These are phyloP conservation scores for Magnolia sinica DNA, from an alignment of 164 flowering plant genomes.

Conservation along the genomic window DNA sequence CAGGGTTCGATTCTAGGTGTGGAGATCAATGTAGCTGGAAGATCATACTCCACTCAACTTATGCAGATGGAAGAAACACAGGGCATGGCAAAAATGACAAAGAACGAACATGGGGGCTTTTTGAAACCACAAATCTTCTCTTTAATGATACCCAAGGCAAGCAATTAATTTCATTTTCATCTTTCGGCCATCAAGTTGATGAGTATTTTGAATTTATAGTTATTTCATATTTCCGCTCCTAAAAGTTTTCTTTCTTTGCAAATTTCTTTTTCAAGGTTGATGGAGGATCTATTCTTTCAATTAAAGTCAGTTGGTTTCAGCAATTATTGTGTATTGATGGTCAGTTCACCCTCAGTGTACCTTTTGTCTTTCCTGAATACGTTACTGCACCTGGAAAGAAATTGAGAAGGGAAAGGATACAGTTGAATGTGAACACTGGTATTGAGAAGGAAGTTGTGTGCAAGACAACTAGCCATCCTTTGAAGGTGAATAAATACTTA, in stretches of 20 bases:
- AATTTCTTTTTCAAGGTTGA: slow-evolving; percentile 49
- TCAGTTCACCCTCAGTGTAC: slow-evolving; percentile 55
- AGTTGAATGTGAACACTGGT: slow-evolving; percentile 62
- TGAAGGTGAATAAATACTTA: slow-evolving; percentile 47
- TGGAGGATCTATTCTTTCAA: slow-evolving; percentile 75
- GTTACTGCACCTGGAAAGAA: slow-evolving; percentile 70
- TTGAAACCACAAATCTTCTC: slow-evolving; percentile 66
- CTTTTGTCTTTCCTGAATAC: slow-evolving; percentile 74
- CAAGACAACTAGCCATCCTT: slow-evolving; percentile 68
- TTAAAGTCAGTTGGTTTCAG: slow-evolving; percentile 76
- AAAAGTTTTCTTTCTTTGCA: not conserved
- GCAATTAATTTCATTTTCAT: not conserved
- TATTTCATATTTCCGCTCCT: slow-evolving; percentile 1
- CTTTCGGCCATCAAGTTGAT: not conserved
- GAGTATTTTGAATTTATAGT: not conserved
- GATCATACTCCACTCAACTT: slow-evolving; percentile 51
- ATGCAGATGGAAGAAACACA: slow-evolving; percentile 34
- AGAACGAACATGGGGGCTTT: slow-evolving; percentile 48
- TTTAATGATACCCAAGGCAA: slow-evolving; percentile 65
- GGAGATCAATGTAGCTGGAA: slow-evolving; percentile 60
- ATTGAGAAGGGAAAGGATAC: slow-evolving; percentile 65
- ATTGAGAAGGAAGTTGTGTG: slow-evolving; percentile 55
- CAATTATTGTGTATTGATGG: slow-evolving; percentile 50
- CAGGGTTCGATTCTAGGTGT: slow-evolving; percentile 99
- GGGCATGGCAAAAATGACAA: slow-evolving; percentile 30